These are phyloP conservation scores for Pythium aquatile DNA, from an alignment of 352 stramenopile species.

Conservation along the genomic window DNA sequence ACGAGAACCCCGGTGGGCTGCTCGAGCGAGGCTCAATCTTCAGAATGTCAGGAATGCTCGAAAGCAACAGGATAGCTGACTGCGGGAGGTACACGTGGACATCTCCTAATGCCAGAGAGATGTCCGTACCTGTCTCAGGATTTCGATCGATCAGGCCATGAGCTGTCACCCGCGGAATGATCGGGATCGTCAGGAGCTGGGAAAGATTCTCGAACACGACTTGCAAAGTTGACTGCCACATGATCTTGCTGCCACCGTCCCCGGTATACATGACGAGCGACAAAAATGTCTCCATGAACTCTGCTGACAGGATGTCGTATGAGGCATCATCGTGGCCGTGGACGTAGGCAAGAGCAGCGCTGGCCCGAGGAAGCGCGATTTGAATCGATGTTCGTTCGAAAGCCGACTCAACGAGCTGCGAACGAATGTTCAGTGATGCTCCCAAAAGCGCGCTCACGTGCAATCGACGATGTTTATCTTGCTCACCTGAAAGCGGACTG, in stretches of 20 bases:
- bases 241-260: constrained; percentile 27
- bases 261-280: constrained; percentile 32
- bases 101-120: constrained; percentile 54
- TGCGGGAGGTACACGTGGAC: constrained; percentile 65
- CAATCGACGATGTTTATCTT: constrained; percentile 64
- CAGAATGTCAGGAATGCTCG: constrained; percentile 43
- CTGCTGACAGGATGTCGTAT: constrained; percentile 59
- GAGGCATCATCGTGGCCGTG: constrained; percentile 35
- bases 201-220: constrained; percentile 70
- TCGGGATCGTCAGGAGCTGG: constrained; percentile 65
- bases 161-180: constrained; percentile 53
- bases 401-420: constrained; percentile 35
- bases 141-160: constrained; percentile 38
- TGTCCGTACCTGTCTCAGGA: constrained; percentile 29
- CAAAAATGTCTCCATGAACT: constrained; percentile 44
- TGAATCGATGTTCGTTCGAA: constrained; percentile 40
- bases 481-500: constrained; percentile 54
- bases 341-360: constrained; percentile 8
- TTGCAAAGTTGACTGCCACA: constrained; percentile 46
- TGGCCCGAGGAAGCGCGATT: constrained; percentile 15
- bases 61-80: constrained; percentile 64
- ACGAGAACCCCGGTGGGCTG: not conserved
- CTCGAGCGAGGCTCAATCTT: not conserved
- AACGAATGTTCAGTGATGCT: constrained; percentile 64
- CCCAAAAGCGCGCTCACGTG: constrained; percentile 67